Percentiles rank a stretch among this genome's conserved stretches.
These are phyloP conservation scores for Cystobasidiaceae sp. DNA, from an alignment of 1,284 basidiomycete genomes.

Conservation along the genomic window DNA sequence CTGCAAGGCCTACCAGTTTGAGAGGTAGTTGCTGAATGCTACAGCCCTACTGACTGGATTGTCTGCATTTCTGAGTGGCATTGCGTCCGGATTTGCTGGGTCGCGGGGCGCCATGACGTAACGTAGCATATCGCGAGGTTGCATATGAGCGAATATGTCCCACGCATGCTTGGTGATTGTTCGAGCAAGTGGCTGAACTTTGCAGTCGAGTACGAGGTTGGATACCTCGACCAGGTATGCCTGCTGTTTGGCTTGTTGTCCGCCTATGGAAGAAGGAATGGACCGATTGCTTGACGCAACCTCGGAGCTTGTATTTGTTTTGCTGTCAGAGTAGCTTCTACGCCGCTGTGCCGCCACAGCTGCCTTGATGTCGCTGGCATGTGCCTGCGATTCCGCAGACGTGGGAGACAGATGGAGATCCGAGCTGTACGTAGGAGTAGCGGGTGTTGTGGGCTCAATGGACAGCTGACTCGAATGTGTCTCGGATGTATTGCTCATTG, in stretches of 20 bases:
- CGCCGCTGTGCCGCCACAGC: not conserved
- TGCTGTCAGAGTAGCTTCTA: conserved; percentile 12
- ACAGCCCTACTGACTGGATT: conserved; percentile 41
- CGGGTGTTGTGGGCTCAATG: not conserved
- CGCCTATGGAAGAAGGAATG: not conserved
- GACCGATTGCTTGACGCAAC: not conserved
- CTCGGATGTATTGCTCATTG: not conserved
- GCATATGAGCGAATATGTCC: conserved; percentile 40
- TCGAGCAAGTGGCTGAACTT: conserved; percentile 38
- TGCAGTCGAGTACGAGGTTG: conserved; percentile 34
- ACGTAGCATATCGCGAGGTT: conserved; percentile 44
- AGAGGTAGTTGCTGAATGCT: conserved; percentile 41
- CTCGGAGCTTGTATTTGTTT: not conserved
- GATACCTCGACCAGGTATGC: conserved; percentile 32
- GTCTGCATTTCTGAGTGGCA: conserved; percentile 34
- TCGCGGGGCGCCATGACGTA: conserved; percentile 43
- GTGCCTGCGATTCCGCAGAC: not conserved
- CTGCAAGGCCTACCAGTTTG: conserved; percentile 36
- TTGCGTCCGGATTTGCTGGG: conserved; percentile 37
- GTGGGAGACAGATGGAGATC: not conserved
- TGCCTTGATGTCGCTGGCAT: not conserved
- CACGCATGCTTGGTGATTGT: conserved; percentile 44
- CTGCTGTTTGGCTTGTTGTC: not conserved
- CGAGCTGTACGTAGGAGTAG: not conserved
- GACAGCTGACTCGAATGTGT: not conserved